Evolutionary conservation across 495 filamentous ascomycete genomes (phyloP), one percentile per base, ranked within the genome.

Genomic region (Wilcoxina mikolae): DNA sequence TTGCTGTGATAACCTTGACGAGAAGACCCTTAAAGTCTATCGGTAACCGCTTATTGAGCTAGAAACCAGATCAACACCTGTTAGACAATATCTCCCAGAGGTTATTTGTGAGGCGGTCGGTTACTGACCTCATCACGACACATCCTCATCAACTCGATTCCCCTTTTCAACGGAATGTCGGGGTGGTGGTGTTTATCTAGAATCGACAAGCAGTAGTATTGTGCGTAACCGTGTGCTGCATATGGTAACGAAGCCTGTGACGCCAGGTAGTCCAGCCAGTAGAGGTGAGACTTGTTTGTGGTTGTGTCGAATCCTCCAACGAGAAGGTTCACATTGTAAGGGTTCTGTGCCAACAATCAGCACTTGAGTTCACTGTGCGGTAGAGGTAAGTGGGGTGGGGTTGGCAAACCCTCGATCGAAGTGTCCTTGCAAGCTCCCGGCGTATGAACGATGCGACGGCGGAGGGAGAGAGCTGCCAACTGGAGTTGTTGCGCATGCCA

Each of bases 131-230:
- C 91, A 67, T 96, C 88, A 60, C 85, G 87, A 70, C 91, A 98
- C 82, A 95, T 84, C 60, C 76, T 77, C 58, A 98, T 74, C 42
- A 98, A 77, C 73, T 94, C 86, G 47, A 51, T 41, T 43, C 91
- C 91, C 70, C 89, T 77, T 46, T 87, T 88, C 22, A 90, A 76
- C 51, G 74, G 71, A 68, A 96, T 95, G 67, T 95, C 79, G 31
- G 91, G 90, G 58, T 96, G 84, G 67, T 98, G 91, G 62, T 96
- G 91, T 72, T 98, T 98, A 72, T 98, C 91, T 18, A 98, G 78
- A 57, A 94, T 89, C 2, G 87, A 93, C 41, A 96, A 75, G 55
- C 56, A 49, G 56, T 79, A 85, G 54, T 82, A 90, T 81, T 98
- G 91, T 29, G 91, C 93, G 71, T 98, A 98, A 54, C 91, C 91